Evolutionary conservation across 2,329 filamentous ascomycete genomes (phyloP).

Genomic region (Venturiaceae sp.): DNA sequence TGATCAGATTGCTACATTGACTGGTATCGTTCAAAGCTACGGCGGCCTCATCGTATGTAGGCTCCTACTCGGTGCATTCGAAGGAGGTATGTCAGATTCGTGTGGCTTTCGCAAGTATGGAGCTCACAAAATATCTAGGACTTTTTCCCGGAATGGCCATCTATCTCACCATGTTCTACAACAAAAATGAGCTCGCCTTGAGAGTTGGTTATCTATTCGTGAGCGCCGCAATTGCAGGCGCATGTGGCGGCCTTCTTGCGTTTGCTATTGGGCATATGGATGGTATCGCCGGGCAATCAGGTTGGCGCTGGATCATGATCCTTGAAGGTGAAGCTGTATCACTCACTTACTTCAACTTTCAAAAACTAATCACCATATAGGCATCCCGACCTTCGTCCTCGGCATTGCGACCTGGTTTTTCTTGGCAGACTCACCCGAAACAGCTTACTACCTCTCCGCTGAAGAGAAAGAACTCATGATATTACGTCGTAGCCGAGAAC

Average conservation of each 20-base stretch:
- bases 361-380: background rate
- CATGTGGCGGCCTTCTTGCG: constrained; percentile 61
- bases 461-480: constrained; percentile 52
- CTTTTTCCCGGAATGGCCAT: constrained; percentile 59
- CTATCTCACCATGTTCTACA: constrained; percentile 70
- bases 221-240: constrained; percentile 60
- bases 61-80: constrained; percentile 57
- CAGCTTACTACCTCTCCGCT: constrained; percentile 48
- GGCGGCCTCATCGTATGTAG: constrained; percentile 58
- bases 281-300: constrained; percentile 51
- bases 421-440: constrained; percentile 58
- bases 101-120: background rate
- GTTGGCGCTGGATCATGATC: constrained; percentile 66
- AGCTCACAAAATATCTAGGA: background rate
- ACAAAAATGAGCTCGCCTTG: constrained; percentile 60
- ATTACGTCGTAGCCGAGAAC: constrained; percentile 39
- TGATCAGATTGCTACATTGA: constrained; percentile 44
- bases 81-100: constrained; percentile 41
- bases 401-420: constrained; percentile 47
- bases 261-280: constrained; percentile 67
- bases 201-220: constrained; percentile 64
- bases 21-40: constrained; percentile 58
- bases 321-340: constrained; percentile 44
- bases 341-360: background rate
- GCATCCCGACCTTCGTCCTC: constrained; percentile 35